These are phyloP conservation scores for Chalaropsis thielavioides DNA, from an alignment of 2,329 filamentous ascomycete genomes.

Conservation along the genomic window DNA sequence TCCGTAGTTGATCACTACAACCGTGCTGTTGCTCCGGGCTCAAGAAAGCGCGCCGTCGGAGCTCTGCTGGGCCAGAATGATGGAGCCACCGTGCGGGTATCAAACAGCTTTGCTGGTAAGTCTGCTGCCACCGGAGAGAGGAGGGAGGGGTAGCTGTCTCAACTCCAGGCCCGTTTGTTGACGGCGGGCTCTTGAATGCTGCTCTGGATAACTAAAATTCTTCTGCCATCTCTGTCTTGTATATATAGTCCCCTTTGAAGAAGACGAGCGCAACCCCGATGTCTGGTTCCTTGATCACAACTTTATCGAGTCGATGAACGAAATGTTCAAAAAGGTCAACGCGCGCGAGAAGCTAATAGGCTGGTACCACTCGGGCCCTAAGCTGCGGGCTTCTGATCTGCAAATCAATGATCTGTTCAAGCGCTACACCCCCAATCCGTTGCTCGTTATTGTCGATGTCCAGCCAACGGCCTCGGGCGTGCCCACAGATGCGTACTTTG, in stretches of 20 bases:
- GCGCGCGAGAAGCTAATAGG: slow-evolving; percentile 96
- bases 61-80: slow-evolving; percentile 92
- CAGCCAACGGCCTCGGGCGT: slow-evolving; percentile 97
- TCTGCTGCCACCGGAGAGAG: too few species aligned
- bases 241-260: slow-evolving; percentile 93
- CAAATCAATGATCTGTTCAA: slow-evolving; percentile 99
- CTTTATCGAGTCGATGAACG: slow-evolving; percentile 98
- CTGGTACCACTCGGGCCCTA: slow-evolving; percentile 98
- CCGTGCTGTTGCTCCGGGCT: slow-evolving; percentile 75
- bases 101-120: slow-evolving; percentile 93
- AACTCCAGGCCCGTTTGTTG: slow-evolving; percentile 19
- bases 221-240: neutral
- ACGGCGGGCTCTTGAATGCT: neutral
- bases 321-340: slow-evolving; percentile 99
- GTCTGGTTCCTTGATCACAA: slow-evolving; percentile 99
- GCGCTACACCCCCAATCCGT: slow-evolving; percentile 89
- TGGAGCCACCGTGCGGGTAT: slow-evolving; percentile 89
- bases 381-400: slow-evolving; percentile 87
- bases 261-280: slow-evolving; percentile 95
- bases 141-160: neutral
- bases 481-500: slow-evolving; percentile 97
- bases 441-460: slow-evolving; percentile 95
- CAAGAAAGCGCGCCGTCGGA: slow-evolving; percentile 75
- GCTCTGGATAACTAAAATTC: slow-evolving; percentile 16
- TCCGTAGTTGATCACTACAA: slow-evolving; percentile 98